A percentile compares a stretch with the other conserved stretches of the same genome.
These are phyloP conservation scores for Buddleja alternifolia DNA, from an alignment of 257 asterid genomes.

Conservation along the genomic window DNA sequence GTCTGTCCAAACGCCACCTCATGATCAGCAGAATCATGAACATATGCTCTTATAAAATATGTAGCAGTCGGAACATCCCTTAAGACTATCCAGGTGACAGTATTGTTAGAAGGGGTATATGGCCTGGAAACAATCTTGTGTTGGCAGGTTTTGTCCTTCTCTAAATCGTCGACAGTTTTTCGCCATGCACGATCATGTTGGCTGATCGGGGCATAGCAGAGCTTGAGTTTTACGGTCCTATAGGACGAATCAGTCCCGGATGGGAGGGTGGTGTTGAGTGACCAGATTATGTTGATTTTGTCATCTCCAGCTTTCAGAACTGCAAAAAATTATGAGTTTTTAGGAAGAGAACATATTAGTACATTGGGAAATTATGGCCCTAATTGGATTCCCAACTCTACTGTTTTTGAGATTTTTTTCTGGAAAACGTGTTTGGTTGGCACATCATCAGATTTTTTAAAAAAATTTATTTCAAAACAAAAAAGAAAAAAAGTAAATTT, in stretches of 20 bases:
- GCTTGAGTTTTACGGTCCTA: slow-evolving; percentile 27
- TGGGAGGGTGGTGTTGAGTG: slow-evolving; percentile 20
- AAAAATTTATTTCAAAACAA: no score
- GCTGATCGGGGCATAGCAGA: slow-evolving; percentile 39
- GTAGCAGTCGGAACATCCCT: slow-evolving; percentile 38
- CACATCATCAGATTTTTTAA: no score
- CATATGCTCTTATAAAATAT: slow-evolving; percentile 37
- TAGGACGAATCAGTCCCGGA: slow-evolving; percentile 28
- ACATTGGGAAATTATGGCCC: neutral
- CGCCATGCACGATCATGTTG: slow-evolving; percentile 41
- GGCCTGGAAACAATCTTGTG: slow-evolving; percentile 24
- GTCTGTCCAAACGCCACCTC: slow-evolving; percentile 35
- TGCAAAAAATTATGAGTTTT: slow-evolving; percentile 13
- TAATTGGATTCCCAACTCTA: no score
- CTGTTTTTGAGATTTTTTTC: no score
- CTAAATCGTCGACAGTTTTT: slow-evolving; percentile 25
- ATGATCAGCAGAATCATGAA: neutral
- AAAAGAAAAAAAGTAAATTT: no score
- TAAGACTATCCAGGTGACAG: slow-evolving; percentile 20
- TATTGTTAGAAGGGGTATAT: slow-evolving; percentile 19
- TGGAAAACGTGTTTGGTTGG: no score
- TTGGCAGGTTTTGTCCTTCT: slow-evolving; percentile 36
- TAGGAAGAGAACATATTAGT: neutral
- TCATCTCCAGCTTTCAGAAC: slow-evolving; percentile 32
- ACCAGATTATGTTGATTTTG: slow-evolving; percentile 32